Base-by-base conservation (phyloP, 139 green algal genomes). In the Picochlorum sp. region DNA sequence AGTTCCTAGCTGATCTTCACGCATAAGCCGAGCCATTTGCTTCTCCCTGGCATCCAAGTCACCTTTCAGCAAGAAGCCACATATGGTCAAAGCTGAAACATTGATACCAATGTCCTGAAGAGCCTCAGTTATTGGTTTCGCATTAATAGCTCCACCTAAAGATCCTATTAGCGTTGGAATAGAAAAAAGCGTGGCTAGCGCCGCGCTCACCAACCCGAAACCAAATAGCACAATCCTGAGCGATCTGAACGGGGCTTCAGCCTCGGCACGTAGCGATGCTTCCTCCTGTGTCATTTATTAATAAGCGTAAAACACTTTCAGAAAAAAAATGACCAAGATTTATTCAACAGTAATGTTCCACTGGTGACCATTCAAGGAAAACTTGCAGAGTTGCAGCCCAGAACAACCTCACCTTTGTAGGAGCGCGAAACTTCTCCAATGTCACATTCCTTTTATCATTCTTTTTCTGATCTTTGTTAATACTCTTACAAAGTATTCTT, bases 181-280 rank as follows among this genome's bases (percentile, higher is more conserved):
- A 26, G 68, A 70, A 22, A 93, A 77, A 0, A 88, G 68, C 16
- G 76, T 75, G 4, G 68, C 84, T 1, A 90, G 31, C 0, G 55
- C 37, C 0, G 85, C 82, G 24, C 54, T 75, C 0, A 75, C 69
- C 2, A 66, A 52, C 14, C 57, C 67, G 49, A 88, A 86, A 35
- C 79, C 80, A 60, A 78, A 85, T 2, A 93, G 24, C 16, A 87
- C 77, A n/a, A 93, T 49, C 3, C 83, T 68, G 10, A 93, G 39
- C 47, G 36, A 65, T 28, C 77, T 67, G 55, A 76, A 84, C 12
- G 81, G 81, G 0, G 75, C 74, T 58, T 88, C 81, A n/a, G 74
- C 81, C 47, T 88, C 81, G 36, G 64, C 72, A 2, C 81, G 67
- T 30, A 88, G 37, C 29, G 36, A 51, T 5, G 82, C 53, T 5